These are phyloP conservation scores for Fusarium begoniae DNA, from an alignment of 2,329 filamentous ascomycete genomes.

Conservation along the genomic window DNA sequence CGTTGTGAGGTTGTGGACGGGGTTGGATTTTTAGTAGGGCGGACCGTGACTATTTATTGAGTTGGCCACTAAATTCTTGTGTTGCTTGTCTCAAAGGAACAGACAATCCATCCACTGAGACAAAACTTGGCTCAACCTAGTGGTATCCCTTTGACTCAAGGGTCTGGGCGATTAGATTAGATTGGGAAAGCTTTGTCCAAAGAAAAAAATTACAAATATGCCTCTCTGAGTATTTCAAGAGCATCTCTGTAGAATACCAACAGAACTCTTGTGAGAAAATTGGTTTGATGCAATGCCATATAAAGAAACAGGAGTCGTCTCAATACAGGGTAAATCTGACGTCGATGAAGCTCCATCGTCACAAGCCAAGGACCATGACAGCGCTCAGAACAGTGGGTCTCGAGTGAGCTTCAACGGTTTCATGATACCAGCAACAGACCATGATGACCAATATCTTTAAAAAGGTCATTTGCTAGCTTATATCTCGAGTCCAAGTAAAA, in stretches of 20 bases:
- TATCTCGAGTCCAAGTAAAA: too few species aligned
- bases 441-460: background rate
- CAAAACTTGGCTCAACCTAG: accelerated
- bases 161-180: too few species aligned
- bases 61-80: background rate
- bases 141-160: background rate
- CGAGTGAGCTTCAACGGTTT: background rate
- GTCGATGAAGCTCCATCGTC: background rate
- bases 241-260: accelerated
- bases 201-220: background rate
- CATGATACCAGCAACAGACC: background rate
- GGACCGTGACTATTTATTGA: background rate
- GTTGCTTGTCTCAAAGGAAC: background rate
- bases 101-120: background rate
- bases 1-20: accelerated
- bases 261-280: accelerated
- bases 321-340: background rate
- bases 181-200: background rate
- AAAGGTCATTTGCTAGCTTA: accelerated
- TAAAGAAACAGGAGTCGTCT: background rate
- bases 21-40: accelerated
- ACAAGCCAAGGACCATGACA: conserved; percentile 2
- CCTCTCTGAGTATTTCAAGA: too few species aligned
- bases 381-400: conserved; percentile 8
- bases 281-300: background rate